Evolutionary conservation across 257 asterid genomes (phyloP), one percentile per base, ranked within the genome.

Genomic region (Ligustrum vulgare): DNA sequence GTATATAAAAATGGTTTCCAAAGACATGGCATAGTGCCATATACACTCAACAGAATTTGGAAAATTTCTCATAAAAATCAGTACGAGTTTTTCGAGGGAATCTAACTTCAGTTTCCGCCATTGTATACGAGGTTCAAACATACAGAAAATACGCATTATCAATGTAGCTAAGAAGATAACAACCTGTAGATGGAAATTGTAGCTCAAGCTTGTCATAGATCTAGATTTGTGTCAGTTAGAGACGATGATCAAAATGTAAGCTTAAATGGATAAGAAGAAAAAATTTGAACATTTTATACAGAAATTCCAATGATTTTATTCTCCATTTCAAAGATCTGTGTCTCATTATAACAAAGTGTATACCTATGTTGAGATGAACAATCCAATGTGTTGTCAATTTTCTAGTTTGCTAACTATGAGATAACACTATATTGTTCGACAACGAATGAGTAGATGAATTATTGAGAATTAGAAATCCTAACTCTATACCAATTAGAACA

Each of bases 401-500:
- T 13, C 18, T 1, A 3, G 58, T 47, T 47, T 5, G 6, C 56
- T 16, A 13, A 13, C 7, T 47, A 47, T 0, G 56, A 12, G 56
- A 16, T 22, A 47, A 5, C 58, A 74, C 49, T 18, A 36, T 63
- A 77, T 9, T 28, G 1, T 58, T 64, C n/a, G 73, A 75, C 76
- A 71, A 81, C 35, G 83, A 80, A 75, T 66, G 66, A 49, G 83
- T 88, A 75, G 90, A 69, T 22, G 73, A 67, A 84, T 88, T 83
- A 2, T 36, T 36, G 39, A 36, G 9, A 36, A 36, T 36, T 36
- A 36, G 9, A 9, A n/a, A n/a, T n/a, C n/a, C n/a, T n/a, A n/a
- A n/a, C n/a, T n/a, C n/a, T n/a, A n/a, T n/a, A n/a, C n/a, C n/a
- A n/a, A n/a, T n/a, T n/a, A n/a, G n/a, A n/a, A n/a, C n/a, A n/a